Percentiles rank a stretch among this genome's conserved stretches.
phyloP scores from a whole-genome alignment of 768 basidiomycete species.

The Boletus pseudopeckii region DNA sequence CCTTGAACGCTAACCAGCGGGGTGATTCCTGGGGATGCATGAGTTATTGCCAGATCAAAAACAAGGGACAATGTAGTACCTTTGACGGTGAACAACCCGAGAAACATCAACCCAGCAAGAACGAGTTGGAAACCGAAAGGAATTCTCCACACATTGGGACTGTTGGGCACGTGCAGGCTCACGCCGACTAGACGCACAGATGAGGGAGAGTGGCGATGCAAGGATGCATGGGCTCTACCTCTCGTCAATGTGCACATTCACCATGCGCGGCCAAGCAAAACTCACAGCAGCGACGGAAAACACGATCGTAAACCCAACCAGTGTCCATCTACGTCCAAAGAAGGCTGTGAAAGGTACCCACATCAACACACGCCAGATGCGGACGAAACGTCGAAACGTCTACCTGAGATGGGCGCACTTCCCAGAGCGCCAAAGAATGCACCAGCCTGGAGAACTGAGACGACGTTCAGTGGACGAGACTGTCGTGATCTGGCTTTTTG shows the following conservation, averaged over 20 bases:
- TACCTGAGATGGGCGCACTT: conserved; percentile 68
- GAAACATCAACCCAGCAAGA: conserved; percentile 65
- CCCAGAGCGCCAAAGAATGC: conserved; percentile 85
- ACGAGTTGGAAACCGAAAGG: conserved; percentile 75
- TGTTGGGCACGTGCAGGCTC: conserved; percentile 46
- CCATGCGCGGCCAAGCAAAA: conserved; percentile 20
- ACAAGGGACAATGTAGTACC: conserved; percentile 24
- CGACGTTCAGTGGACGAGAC: conserved; percentile 83
- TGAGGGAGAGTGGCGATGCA: neutral
- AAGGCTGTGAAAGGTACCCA: conserved; percentile 38
- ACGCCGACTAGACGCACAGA: conserved; percentile 48
- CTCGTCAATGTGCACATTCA: neutral
- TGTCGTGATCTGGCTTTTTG: conserved; percentile 38
- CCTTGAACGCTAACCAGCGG: conserved; percentile 70
- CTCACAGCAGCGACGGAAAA: conserved; percentile 70
- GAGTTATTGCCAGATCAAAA: conserved; percentile 9
- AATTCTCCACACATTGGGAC: conserved; percentile 60
- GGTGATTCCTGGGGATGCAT: conserved; percentile 56
- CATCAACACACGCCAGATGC: neutral
- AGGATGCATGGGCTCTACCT: conserved; percentile 37
- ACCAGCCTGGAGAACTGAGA: conserved; percentile 83
- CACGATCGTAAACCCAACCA: conserved; percentile 57
- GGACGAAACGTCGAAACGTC: conserved; percentile 13
- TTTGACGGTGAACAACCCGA: conserved; percentile 67
- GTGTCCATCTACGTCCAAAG: conserved; percentile 64